Evolutionary conservation across 176 grass and related monocot genomes (phyloP), one percentile per base, ranked within the genome.

Genomic region (Poa annua): DNA sequence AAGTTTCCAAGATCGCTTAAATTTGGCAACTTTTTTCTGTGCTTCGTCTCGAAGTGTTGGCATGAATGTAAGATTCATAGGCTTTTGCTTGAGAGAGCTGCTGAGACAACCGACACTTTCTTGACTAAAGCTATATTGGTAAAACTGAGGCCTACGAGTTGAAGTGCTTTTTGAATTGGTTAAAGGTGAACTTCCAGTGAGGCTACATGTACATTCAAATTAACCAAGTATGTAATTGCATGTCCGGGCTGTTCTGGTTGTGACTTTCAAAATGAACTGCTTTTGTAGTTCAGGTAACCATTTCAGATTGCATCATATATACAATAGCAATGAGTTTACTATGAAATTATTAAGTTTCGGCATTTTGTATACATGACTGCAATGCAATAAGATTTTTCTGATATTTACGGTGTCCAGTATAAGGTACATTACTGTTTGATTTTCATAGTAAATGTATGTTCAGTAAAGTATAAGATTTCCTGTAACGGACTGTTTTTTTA

Each of bases 121-220:
- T 85, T 98, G 52, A 95, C 88, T 17, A 95, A 95, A 89, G 89
- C 88, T 79, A 88, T 95, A 84, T 50, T 98, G 66, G 86, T 77
- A 8, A 98, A 92, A 83, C 82, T 98, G 79, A 63, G 56, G 35
- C n/a, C 75, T 42, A 36, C 49, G 7, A 91, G 39, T 89, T 93
- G 65, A 66, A 74, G 22, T 63, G 42, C 53, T 71, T 32, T 73
- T 69, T 50, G 38, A 67, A 55, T 52, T 75, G 39, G 76, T 57
- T 59, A 45, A 76, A 44, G 13, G 10, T 21, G 4, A 36, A 45
- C 15, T 26, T 20, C 55, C 48, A 34, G 77, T 81, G 64, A 79
- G 29, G 36, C 20, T 70, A 66, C 44, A 39, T 85, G 86, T 77
- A 38, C 66, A 20, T 68, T 56, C 21, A 42, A 21, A 82, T 81